Evolutionary conservation across 139 green algal species (phyloP).

Genomic region (Coccomyxa sp.): DNA sequence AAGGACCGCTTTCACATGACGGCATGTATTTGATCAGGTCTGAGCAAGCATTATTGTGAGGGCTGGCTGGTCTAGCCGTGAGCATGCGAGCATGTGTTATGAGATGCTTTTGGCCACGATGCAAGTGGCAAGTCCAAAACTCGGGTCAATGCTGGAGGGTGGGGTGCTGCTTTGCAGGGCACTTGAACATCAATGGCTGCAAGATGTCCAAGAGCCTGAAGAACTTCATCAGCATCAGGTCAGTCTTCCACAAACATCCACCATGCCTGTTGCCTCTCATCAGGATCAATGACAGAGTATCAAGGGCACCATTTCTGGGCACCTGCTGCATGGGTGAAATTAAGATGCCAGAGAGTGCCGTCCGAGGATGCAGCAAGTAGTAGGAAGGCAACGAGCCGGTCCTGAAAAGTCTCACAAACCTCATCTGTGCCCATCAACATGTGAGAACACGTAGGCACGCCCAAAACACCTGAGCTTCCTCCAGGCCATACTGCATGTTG

Average conservation of each 20-base stretch:
- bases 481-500: not conserved
- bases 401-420: not conserved
- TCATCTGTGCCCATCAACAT: not conserved
- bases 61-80: not conserved
- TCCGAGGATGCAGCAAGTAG: too few species aligned
- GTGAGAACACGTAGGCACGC: not conserved
- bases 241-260: not conserved
- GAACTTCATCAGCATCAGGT: constrained; percentile 98
- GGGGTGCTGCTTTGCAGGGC: constrained; percentile 86
- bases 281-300: not conserved
- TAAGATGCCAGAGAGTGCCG: too few species aligned
- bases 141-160: too few species aligned
- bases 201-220: constrained; percentile 99
- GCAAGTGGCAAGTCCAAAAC: too few species aligned
- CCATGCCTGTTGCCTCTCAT: not conserved
- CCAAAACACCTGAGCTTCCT: not conserved
- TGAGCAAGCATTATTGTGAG: not conserved
- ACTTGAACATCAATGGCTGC: constrained; percentile 94
- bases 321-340: too few species aligned
- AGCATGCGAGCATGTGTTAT: not conserved
- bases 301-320: not conserved
- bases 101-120: too few species aligned
- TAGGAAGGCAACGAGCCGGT: too few species aligned
- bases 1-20: too few species aligned
- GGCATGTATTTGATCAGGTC: too few species aligned